Evolutionary conservation across 441 rosid genomes (phyloP).

Genomic region (Adansonia gregorii): DNA sequence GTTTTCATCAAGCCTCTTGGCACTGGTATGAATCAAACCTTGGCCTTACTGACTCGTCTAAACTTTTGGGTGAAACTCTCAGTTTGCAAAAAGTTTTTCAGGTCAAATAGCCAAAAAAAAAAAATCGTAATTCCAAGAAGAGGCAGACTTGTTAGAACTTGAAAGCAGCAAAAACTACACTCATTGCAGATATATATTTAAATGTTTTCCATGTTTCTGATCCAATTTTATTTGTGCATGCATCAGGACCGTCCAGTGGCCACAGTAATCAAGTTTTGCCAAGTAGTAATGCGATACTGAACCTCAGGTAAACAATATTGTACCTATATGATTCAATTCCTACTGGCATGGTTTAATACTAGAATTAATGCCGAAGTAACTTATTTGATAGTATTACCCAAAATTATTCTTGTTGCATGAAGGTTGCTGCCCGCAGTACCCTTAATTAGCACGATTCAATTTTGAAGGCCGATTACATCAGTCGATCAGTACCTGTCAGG

Average conservation of each 20-base stretch:
- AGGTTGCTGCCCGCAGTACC: not conserved
- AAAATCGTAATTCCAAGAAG: not conserved
- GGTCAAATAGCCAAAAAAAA: not conserved
- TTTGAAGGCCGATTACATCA: not conserved
- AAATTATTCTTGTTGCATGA: not conserved
- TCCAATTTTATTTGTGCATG: not conserved
- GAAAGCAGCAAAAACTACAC: not conserved
- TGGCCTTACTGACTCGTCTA: conserved; percentile 38
- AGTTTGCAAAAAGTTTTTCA: conserved; percentile 31
- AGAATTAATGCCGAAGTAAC: not conserved
- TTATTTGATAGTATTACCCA: not conserved
- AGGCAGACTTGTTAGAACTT: conserved; percentile 1
- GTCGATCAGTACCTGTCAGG: not conserved
- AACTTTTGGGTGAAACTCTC: conserved; percentile 31
- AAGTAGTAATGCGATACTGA: not conserved
- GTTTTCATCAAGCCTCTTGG: conserved; percentile 43
- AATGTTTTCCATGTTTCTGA: not conserved
- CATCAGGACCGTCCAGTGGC: not conserved
- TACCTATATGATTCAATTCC: not conserved
- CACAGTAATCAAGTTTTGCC: not conserved
- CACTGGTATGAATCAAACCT: conserved; percentile 42
- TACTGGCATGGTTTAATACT: not conserved
- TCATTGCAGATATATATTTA: not conserved
- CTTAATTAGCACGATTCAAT: not conserved
- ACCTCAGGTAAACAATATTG: too few relatives aligned